Conservation (phyloP, 1,139 yeast species). For the Geotrichum macrosporum region DNA sequence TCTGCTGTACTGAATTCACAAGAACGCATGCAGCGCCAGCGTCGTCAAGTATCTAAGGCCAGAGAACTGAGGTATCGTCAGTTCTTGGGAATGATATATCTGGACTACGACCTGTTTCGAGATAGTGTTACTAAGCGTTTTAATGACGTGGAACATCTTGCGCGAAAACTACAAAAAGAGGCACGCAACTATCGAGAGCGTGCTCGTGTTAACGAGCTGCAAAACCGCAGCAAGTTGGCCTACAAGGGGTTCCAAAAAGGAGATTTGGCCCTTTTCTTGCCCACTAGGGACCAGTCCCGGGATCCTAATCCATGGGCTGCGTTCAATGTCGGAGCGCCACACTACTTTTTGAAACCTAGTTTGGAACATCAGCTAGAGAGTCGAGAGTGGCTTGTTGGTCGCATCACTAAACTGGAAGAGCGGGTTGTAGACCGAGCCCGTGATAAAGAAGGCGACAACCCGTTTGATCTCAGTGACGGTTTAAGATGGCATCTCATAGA, state of each 20-base stretch:
- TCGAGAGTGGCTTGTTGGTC: slow-evolving; percentile 70
- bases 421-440: slow-evolving; percentile 33
- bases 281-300: slow-evolving; percentile 54
- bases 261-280: slow-evolving; percentile 77
- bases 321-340: slow-evolving; percentile 76
- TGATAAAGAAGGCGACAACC: slow-evolving; percentile 38
- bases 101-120: slow-evolving; percentile 53
- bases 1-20: neutral
- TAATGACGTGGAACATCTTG: slow-evolving; percentile 85
- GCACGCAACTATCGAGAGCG: slow-evolving; percentile 50
- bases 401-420: slow-evolving; percentile 51
- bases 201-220: slow-evolving; percentile 37
- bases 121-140: slow-evolving; percentile 72
- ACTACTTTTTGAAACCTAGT: slow-evolving; percentile 54
- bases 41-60: slow-evolving; percentile 11
- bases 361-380: slow-evolving; percentile 36
- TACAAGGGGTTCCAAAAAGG: slow-evolving; percentile 58
- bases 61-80: slow-evolving; percentile 30
- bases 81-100: slow-evolving; percentile 37
- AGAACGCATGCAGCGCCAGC: slow-evolving; percentile 3
- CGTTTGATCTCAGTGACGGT: slow-evolving; percentile 49
- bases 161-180: slow-evolving; percentile 78
- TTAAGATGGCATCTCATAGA: slow-evolving; percentile 39
- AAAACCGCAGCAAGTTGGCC: slow-evolving; percentile 52
- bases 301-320: slow-evolving; percentile 76